These are phyloP conservation scores for Cercospora berteroae DNA, from an alignment of 2,329 filamentous ascomycete species.

Conservation along the genomic window DNA sequence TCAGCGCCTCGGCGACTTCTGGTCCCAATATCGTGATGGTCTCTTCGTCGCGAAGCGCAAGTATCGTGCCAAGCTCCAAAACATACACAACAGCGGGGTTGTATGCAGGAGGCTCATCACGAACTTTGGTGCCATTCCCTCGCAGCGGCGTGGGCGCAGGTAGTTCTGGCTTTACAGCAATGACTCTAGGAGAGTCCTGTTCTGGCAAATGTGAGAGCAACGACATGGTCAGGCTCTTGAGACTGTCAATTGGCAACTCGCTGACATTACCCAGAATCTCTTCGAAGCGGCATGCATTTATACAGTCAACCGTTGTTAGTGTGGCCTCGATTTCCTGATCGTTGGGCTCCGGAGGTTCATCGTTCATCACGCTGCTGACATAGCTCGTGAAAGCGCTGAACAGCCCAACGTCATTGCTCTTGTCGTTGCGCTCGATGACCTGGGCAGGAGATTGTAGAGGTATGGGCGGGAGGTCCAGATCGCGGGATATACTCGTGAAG, in stretches of 20 bases:
- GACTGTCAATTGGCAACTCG: slow-evolving; percentile 58
- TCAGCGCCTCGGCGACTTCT: slow-evolving; percentile 74
- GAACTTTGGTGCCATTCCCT: slow-evolving; percentile 57
- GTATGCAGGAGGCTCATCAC: slow-evolving; percentile 63
- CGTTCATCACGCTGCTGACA: slow-evolving; percentile 96
- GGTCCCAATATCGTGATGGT: slow-evolving; percentile 74
- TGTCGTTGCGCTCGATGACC: slow-evolving; percentile 82
- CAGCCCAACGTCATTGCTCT: slow-evolving; percentile 75
- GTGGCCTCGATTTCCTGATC: slow-evolving; percentile 97
- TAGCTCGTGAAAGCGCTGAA: slow-evolving; percentile 95
- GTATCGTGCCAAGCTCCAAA: slow-evolving; percentile 82
- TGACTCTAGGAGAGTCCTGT: slow-evolving; percentile 70
- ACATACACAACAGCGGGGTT: slow-evolving; percentile 85
- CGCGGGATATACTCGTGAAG: slow-evolving; percentile 63
- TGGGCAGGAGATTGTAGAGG: slow-evolving; percentile 88
- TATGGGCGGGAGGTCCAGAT: slow-evolving; percentile 73
- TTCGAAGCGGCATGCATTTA: slow-evolving; percentile 82
- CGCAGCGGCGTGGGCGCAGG: slow-evolving; percentile 59
- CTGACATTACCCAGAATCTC: slow-evolving; percentile 81
- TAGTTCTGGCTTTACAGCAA: slow-evolving; percentile 84
- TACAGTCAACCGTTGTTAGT: slow-evolving; percentile 87
- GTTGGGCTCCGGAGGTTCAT: slow-evolving; percentile 94
- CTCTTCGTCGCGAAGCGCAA: slow-evolving; percentile 72
- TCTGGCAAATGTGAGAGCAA: slow-evolving; percentile 85
- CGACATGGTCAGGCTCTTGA: slow-evolving; percentile 65